A percentile compares a stretch with the other conserved stretches of the same genome.
phyloP scores from a whole-genome alignment of 805 yeast genomes.

The Millerago galiae region DNA sequence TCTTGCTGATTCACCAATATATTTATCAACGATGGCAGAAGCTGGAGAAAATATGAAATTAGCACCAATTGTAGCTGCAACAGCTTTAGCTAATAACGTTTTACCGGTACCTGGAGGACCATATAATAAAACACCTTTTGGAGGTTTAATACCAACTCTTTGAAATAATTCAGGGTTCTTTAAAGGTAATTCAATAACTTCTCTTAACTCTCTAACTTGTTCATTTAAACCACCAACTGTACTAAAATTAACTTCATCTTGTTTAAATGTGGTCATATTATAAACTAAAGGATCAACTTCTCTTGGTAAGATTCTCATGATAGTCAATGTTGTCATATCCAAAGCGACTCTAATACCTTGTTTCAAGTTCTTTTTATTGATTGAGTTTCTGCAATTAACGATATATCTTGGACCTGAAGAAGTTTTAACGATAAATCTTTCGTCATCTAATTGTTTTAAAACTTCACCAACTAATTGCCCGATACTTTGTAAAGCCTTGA shows the following conservation, averaged over 20 bases:
- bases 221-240: constrained; percentile 96
- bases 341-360: constrained; percentile 95
- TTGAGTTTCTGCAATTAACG: constrained; percentile 93
- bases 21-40: constrained; percentile 94
- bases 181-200: constrained; percentile 93
- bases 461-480: constrained; percentile 98
- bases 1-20: constrained; percentile 96
- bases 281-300: constrained; percentile 98
- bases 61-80: constrained; percentile 97
- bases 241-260: constrained; percentile 92
- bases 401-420: constrained; percentile 96
- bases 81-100: constrained; percentile 93
- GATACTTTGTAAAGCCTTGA: constrained; percentile 92
- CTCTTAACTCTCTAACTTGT: constrained; percentile 93
- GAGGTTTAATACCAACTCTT: constrained; percentile 97
- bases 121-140: constrained; percentile 91
- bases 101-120: constrained; percentile 99
- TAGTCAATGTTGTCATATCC: constrained; percentile 96
- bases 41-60: constrained; percentile 98
- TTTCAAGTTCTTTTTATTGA: constrained; percentile 72
- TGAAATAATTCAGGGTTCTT: constrained; percentile 94
- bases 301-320: constrained; percentile 94
- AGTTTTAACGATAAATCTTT: constrained; percentile 92
- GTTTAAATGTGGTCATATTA: constrained; percentile 96
- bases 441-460: constrained; percentile 89